Evolutionary conservation across 148 eudicot genomes (phyloP).

Genomic region (Chenopodium formosanum): DNA sequence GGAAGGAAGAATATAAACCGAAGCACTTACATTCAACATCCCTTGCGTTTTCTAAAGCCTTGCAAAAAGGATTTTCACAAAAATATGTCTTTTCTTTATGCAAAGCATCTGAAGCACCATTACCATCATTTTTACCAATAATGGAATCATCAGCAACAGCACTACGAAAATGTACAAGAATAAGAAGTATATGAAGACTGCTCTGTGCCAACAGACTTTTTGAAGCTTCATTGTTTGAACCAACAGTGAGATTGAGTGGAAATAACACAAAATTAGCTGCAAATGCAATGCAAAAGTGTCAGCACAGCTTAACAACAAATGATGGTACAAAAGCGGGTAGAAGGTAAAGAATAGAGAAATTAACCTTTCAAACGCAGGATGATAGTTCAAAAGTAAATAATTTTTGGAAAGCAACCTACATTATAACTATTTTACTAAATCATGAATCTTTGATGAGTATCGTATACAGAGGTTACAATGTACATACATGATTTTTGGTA

Average conservation of each 20-base stretch:
- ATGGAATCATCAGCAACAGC: constrained; percentile 38
- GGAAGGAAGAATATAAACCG: constrained; percentile 6
- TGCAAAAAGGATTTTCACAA: constrained; percentile 73
- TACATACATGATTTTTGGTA: neutral
- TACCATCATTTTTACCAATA: constrained; percentile 35
- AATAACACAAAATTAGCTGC: constrained; percentile 83
- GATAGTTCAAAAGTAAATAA: neutral
- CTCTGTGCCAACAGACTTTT: constrained; percentile 61
- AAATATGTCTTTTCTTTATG: constrained; percentile 49
- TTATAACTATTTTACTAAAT: neutral
- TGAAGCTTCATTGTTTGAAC: constrained; percentile 57
- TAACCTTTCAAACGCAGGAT: neutral
- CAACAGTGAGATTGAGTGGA: constrained; percentile 68
- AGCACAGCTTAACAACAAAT: neutral
- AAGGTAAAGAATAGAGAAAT: neutral
- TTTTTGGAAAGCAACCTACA: neutral
- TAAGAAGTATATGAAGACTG: constrained; percentile 77
- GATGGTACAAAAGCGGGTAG: neutral
- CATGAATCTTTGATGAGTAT: neutral
- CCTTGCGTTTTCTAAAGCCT: constrained; percentile 72
- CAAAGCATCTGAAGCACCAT: constrained; percentile 42
- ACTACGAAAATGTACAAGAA: constrained; percentile 75
- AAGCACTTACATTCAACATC: constrained; percentile 73
- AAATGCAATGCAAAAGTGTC: constrained; percentile 26
- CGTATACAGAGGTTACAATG: neutral